Percentiles rank a stretch among this genome's conserved stretches.
These are phyloP conservation scores for Dimargaris xerosporica DNA, from an alignment of 192 early-diverging fungal species.

Conservation along the genomic window DNA sequence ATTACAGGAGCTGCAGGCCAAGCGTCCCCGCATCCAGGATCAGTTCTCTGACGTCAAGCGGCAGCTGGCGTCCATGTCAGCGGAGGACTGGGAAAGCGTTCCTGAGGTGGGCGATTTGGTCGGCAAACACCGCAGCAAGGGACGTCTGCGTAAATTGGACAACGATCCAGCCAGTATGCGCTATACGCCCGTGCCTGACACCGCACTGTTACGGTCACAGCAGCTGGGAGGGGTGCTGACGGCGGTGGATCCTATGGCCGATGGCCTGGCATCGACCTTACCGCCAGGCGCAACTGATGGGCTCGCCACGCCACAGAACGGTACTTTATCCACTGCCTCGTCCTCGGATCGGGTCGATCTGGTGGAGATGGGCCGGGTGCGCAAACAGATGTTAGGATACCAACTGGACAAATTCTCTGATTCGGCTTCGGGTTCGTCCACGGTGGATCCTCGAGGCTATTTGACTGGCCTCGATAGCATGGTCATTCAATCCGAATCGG, in stretches of 20 bases:
- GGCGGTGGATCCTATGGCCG: background rate
- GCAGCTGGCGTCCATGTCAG: conserved; percentile 52
- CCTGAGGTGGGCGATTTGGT: conserved; percentile 76
- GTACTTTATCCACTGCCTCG: background rate
- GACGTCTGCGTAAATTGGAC: conserved; percentile 20
- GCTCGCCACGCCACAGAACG: conserved; percentile 22
- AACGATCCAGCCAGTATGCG: conserved; percentile 22
- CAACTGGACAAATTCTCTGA: conserved; percentile 88
- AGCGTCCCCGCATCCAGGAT: conserved; percentile 66
- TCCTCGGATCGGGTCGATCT: conserved; percentile 49
- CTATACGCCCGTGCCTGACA: conserved; percentile 33
- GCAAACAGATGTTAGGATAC: conserved; percentile 78
- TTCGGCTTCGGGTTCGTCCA: conserved; percentile 71
- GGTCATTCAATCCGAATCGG: conserved; percentile 56
- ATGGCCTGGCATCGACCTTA: background rate
- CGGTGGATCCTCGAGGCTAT: conserved; percentile 91
- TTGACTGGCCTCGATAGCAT: conserved; percentile 81
- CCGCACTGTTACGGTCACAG: conserved; percentile 3
- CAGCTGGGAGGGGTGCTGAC: background rate
- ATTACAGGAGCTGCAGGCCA: conserved; percentile 44
- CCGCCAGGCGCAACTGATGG: background rate
- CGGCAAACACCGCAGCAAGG: conserved; percentile 54
- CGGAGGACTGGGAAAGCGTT: conserved; percentile 74
- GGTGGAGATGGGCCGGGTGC: conserved; percentile 79
- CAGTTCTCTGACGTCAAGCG: conserved; percentile 87